Base-by-base conservation (phyloP, 1,284 basidiomycete species). In the Cutaneotrichosporon mucoides region DNA sequence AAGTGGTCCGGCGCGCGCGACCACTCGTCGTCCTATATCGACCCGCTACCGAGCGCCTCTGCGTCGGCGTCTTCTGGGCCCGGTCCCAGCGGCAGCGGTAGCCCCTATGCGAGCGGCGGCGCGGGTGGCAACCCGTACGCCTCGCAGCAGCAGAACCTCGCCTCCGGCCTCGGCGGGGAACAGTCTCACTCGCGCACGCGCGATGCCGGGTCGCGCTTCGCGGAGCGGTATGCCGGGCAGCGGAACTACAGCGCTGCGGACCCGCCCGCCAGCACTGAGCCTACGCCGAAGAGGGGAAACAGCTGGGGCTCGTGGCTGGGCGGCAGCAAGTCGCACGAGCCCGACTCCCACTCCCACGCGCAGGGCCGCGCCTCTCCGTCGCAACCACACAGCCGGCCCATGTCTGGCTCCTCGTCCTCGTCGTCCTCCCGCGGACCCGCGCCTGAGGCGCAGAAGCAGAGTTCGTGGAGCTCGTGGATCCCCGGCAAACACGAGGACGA, bases 1-100 rank as follows among this genome's bases (percentile, higher is more conserved):
- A 46, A 41, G 44, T 55, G 53, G 53, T 47, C 45, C 24, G 53
- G 53, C 24, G 38, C 53, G 53, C 53, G 53, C 37, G 36, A 47
- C 6, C 9, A 10, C 37, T 24, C 38, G 5, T 40, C 49, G 16
- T 33, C 49, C 37, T 13, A 38, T 16, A 38, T 51, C 15, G 49
- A 51, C 49, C 16, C 15, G 24, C 24, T 24, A 40, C 16, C 8
- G 37, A 37, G n/a, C 11, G 12, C 33, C 8, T 10, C 15, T 8
- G 33, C 46, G 34, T 45, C 44, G 24, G 24, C 24, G 24, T 24
- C 24, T 24, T 24, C 24, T 24, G 24, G 24, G 24, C 24, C 24
- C 24, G 24, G 24, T 24, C 24, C 24, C 24, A 24, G 24, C 24
- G 24, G 24, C 24, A 24, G 24, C 24, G 24, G 24, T 24, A 24